These are phyloP conservation scores for Wickerhamomyces alni DNA, from an alignment of 805 yeast species.

Conservation along the genomic window DNA sequence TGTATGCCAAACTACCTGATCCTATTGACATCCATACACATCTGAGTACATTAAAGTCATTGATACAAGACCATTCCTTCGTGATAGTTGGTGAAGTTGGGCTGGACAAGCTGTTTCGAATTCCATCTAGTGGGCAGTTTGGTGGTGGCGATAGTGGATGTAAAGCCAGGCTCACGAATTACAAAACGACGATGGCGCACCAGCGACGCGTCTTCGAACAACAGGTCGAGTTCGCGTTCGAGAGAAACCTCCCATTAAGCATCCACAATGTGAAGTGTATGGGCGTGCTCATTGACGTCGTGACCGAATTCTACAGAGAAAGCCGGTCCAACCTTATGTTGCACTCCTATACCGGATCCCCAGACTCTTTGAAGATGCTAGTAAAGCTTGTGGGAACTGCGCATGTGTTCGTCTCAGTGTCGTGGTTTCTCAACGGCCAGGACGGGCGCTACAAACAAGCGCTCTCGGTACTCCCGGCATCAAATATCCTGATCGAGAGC, in stretches of 20 bases:
- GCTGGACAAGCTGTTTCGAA: constrained; percentile 65
- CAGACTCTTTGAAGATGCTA: constrained; percentile 56
- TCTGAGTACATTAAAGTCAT: constrained; percentile 17
- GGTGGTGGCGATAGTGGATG: constrained; percentile 33
- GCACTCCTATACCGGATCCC: constrained; percentile 84
- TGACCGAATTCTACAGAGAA: constrained; percentile 19
- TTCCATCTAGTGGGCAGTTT: constrained; percentile 55
- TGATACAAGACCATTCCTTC: constrained; percentile 5
- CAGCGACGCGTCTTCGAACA: constrained; percentile 48
- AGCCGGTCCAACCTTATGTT: constrained; percentile 44
- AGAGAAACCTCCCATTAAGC: constrained; percentile 48
- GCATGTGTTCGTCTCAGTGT: constrained; percentile 11
- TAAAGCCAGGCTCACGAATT: constrained; percentile 29
- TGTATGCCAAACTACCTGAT: constrained; percentile 49
- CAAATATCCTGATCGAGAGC: constrained; percentile 15
- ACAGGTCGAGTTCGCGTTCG: constrained; percentile 51
- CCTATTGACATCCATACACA: constrained; percentile 43
- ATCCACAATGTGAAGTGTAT: constrained; percentile 84
- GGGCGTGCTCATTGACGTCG: constrained; percentile 46
- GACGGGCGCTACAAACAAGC: constrained; percentile 4
- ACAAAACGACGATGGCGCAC: constrained; percentile 57
- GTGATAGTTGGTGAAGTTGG: constrained; percentile 86
- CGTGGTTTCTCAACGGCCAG: constrained; percentile 8
- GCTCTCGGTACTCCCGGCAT: background rate
- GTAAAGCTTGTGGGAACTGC: constrained; percentile 17